Evolutionary conservation across 208 protist species (phyloP), one percentile per base, ranked within the genome.

Genomic region (Crithidia expoeki): DNA sequence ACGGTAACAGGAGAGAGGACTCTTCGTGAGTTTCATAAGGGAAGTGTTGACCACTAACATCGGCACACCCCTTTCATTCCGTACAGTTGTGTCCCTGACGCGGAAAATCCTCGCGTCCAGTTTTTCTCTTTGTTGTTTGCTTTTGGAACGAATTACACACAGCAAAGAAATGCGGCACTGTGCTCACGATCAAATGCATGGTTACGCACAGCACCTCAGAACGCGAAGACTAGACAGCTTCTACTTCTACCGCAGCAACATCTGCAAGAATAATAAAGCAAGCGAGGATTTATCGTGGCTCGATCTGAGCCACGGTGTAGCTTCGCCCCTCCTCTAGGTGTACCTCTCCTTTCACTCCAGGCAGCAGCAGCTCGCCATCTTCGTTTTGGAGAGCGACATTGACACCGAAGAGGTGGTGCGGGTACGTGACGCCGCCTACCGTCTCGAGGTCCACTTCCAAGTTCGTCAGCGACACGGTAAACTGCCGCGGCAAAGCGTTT

Each of bases 351-450:
- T 83, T 70, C 4, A 72, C 55, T 0, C 84, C 82, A 30, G 87
- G 84, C 0, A 93, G 72, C 12, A 88, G 75, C 50, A 77, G 59
- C 28, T 71, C 76, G 3, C 72, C 68, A 4, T 63, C 50, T 2
- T 72, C 66, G 25, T 79, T 84, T 11, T 57, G 68, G 6, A 93
- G 66, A 1, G 79, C 78, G 21, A 78, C 61, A 27, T 74, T 58
- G 17, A 72, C 61, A 30, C 84, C 87, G 74, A 93, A 89, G 42
- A 93, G 57, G 51, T 87, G 82, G 68, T 90, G 82, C 7, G 82
- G 81, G 61, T 90, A 93, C 17, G 84, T 87, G 21, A 90, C 76
- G 9, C 78, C 78, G 17, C 60, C 71, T 9, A 88, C 44, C 2
- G 83, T 85, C 44, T 86, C 79, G 21, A 93, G 53, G 17, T 74